These are phyloP conservation scores for Tolypocladium inflatum DNA, from an alignment of 2,329 filamentous ascomycete species.

Conservation along the genomic window DNA sequence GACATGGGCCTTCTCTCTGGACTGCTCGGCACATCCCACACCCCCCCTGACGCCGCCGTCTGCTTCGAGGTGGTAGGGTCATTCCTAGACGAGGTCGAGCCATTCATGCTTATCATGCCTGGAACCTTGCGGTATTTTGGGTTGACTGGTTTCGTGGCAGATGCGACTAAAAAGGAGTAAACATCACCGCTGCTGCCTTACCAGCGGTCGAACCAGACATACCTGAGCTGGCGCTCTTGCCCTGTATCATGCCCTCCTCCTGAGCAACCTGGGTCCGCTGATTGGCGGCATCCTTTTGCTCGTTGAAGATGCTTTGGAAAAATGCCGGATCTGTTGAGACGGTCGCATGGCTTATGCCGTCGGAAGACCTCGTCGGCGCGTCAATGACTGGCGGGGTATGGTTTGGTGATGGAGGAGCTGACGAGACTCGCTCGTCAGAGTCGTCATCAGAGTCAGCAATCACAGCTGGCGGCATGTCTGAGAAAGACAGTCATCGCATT, in stretches of 20 bases:
- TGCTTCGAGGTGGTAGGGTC: neutral
- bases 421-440: constrained; percentile 9
- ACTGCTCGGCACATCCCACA: constrained; percentile 37
- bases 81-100: neutral
- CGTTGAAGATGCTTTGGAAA: constrained; percentile 37
- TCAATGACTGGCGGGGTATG: neutral
- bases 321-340: constrained; percentile 38
- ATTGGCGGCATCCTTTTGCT: constrained; percentile 27
- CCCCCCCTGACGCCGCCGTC: constrained; percentile 11
- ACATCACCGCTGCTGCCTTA: too few relatives aligned
- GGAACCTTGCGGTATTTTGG: neutral
- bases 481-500: neutral
- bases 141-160: neutral
- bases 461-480: constrained; percentile 12
- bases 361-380: constrained; percentile 11
- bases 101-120: neutral
- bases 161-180: neutral
- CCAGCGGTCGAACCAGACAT: too few relatives aligned
- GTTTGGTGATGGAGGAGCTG: constrained; percentile 5
- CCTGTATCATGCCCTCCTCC: neutral
- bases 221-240: neutral
- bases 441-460: constrained; percentile 29
- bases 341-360: constrained; percentile 17
- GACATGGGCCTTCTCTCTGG: constrained; percentile 14
- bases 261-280: constrained; percentile 5